A percentile compares a stretch with the other conserved stretches of the same genome.
phyloP scores from a whole-genome alignment of 129 eudicot species.

The Calendula officinalis region DNA sequence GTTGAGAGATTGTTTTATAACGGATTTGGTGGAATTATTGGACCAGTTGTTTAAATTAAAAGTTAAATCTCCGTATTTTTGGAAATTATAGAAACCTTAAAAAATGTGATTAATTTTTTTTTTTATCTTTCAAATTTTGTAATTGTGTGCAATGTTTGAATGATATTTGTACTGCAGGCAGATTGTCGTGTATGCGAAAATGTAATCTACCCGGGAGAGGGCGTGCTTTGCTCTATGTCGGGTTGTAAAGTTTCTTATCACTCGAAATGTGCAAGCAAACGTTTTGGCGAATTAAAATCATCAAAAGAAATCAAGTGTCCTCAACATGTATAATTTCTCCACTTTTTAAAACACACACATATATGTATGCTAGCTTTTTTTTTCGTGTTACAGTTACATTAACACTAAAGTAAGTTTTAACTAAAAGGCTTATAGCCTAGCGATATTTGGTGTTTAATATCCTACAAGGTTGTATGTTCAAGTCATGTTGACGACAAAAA shows the following conservation, averaged over 20 bases:
- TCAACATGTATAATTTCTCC: conserved; percentile 59
- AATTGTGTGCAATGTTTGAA: not conserved
- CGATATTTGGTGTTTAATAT: too few species aligned
- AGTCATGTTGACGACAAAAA: too few species aligned
- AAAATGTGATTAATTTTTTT: not conserved
- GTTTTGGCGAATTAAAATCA: conserved; percentile 24
- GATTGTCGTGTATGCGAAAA: conserved; percentile 53
- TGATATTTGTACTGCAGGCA: conserved; percentile 37
- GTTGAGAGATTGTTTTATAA: not conserved
- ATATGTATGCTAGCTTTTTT: too few species aligned
- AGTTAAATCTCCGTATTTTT: not conserved
- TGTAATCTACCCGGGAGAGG: conserved; percentile 45
- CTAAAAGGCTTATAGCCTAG: too few species aligned
- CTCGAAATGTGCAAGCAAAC: conserved; percentile 47
- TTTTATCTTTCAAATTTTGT: not conserved
- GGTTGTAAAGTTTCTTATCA: conserved; percentile 54
- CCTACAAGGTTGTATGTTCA: too few species aligned
- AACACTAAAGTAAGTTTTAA: too few species aligned
- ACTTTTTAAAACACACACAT: not conserved
- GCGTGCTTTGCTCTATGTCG: conserved; percentile 48
- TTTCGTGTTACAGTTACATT: too few species aligned
- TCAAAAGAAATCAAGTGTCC: conserved; percentile 61
- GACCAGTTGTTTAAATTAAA: not conserved
- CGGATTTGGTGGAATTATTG: not conserved
- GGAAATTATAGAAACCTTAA: not conserved